These are phyloP conservation scores for Acorus gramineus DNA, from an alignment of 106 monocot genomes.

Conservation along the genomic window DNA sequence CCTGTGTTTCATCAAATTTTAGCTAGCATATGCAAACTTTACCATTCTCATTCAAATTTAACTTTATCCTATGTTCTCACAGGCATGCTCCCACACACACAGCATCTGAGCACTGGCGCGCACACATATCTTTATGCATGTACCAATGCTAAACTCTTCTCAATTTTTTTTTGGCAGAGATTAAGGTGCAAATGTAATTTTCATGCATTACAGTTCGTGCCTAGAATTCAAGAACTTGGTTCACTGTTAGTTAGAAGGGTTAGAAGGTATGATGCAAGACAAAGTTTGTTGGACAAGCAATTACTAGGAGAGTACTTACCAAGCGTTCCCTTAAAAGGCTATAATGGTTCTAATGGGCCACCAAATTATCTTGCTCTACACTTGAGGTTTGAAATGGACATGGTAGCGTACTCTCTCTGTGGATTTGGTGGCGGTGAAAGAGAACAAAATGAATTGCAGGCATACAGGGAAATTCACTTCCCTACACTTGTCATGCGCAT, in stretches of 20 bases:
- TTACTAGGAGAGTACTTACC: conserved; percentile 43
- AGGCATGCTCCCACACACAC: too few relatives aligned
- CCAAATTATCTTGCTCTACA: conserved; percentile 73
- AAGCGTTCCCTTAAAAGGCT: background rate
- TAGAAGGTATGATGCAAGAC: conserved; percentile 22
- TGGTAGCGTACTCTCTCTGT: conserved; percentile 90
- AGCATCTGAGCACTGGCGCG: too few relatives aligned
- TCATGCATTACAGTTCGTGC: conserved; percentile 77
- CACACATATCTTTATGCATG: too few relatives aligned
- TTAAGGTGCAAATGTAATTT: conserved; percentile 92
- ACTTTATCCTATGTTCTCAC: too few relatives aligned
- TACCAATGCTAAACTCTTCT: too few relatives aligned
- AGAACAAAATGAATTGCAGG: conserved; percentile 66
- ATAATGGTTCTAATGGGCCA: conserved; percentile 13
- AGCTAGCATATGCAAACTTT: too few relatives aligned
- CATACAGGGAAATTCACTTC: conserved; percentile 78
- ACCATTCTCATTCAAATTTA: too few relatives aligned
- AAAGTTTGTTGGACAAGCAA: conserved; percentile 29
- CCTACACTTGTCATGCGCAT: conserved; percentile 43
- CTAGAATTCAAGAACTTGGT: conserved; percentile 58
- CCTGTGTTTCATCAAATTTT: too few relatives aligned
- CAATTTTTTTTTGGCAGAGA: conserved; percentile 31
- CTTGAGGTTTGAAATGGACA: conserved; percentile 88
- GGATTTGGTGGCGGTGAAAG: conserved; percentile 76
- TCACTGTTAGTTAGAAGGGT: conserved; percentile 61